Percentiles rank a stretch among this genome's conserved stretches.
These are phyloP conservation scores for Cutaneotrichosporon daszewskae DNA, from an alignment of 1,284 basidiomycete genomes.

Conservation along the genomic window DNA sequence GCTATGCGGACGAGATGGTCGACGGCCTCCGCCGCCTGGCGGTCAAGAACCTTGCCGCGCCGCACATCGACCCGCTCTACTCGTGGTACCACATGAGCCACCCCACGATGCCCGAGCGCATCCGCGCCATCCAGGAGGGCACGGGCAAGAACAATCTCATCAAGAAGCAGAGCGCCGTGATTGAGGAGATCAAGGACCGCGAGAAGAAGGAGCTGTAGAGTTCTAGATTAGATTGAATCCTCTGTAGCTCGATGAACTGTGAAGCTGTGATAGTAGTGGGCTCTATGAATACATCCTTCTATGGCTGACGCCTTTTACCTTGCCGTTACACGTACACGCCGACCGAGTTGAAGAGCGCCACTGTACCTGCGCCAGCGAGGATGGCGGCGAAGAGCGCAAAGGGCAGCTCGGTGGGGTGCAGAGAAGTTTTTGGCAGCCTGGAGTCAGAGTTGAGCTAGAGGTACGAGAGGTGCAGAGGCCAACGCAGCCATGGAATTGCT, in stretches of 20 bases:
- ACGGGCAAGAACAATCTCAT: conserved; percentile 10
- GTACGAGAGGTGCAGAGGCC: background rate
- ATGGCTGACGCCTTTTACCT: background rate
- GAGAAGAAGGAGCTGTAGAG: conserved; percentile 12
- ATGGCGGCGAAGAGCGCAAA: conserved; percentile 67
- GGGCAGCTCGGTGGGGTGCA: conserved; percentile 56
- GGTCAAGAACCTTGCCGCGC: conserved; percentile 81
- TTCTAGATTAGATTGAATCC: background rate
- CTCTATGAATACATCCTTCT: background rate
- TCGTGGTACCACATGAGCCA: conserved; percentile 90
- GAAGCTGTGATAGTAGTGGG: no score
- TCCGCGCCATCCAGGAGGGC: conserved; percentile 66
- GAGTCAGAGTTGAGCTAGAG: background rate
- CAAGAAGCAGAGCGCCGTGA: conserved; percentile 4
- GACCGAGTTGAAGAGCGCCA: conserved; percentile 76
- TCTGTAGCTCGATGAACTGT: background rate
- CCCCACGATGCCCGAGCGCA: conserved; percentile 78
- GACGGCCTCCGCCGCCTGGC: conserved; percentile 74
- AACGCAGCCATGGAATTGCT: no score
- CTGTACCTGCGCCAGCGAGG: conserved; percentile 75
- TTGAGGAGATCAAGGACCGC: conserved; percentile 3
- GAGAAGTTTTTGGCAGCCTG: conserved; percentile 8
- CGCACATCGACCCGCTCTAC: conserved; percentile 89
- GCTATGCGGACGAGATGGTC: conserved; percentile 59
- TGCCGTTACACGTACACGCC: conserved; percentile 75